Base-by-base conservation (phyloP, 192 early-diverging fungal species). In the Entomortierella beljakovae region DNA sequence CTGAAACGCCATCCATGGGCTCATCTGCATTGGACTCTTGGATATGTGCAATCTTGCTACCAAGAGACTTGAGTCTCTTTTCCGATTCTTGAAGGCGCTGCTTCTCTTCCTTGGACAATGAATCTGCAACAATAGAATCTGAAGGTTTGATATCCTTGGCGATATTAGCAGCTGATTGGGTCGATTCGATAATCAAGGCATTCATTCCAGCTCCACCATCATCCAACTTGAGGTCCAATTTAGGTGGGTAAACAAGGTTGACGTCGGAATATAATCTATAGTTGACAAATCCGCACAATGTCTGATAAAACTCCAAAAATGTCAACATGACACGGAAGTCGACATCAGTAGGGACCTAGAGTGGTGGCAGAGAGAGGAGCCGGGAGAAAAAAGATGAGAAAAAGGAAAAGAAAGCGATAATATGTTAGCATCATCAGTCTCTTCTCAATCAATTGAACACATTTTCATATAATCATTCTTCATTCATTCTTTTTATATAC, bases 301-400 rank as follows among this genome's bases (percentile, higher is more conserved):
- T 96, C 76, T 92, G 90, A 82, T 99, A 95, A 64, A 99, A 93
- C 70, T 99, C 94, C 77, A 98, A 85, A 87, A 99, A 99, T 31
- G 98, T 99, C 53, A 87, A 56, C 96, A 99, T 98, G 46, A 99
- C 92, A 80, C 94, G 89, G 82, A 99, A 95, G 82, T 99, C 98
- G 34, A 99, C 97, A 81, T 96, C 94, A 20, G 86, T 84, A 16
- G 98, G 98, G 34, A 94, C 81, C 85, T 91, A 63, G 61, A 33
- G 6, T 15, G 8, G 50, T 52, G 16, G n/a, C 6, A 7, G 68
- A 15, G 46, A 49, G 42, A 28, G 55, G 40, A 18, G 28, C 26
- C 26, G 6, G 22, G 40, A 28, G 35, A 49, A 11, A 23, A 50
- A 42, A 8, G 11, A 64, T n/a, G 18, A 34, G 9, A 70, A 50